These are phyloP conservation scores for Pseudoturritis turrita DNA, from an alignment of 345 rosid genomes.

Conservation along the genomic window DNA sequence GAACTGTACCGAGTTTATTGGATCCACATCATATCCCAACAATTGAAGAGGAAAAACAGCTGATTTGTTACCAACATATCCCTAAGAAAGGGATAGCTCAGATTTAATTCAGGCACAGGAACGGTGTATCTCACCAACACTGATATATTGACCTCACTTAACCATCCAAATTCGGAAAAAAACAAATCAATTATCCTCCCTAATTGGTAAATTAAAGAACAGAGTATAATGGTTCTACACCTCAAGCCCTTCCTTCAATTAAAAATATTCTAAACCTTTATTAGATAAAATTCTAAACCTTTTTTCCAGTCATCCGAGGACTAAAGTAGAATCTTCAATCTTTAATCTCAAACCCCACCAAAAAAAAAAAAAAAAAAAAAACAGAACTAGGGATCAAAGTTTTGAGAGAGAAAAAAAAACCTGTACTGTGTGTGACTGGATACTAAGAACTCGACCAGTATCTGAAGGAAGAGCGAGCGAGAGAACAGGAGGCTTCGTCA, in stretches of 20 bases:
- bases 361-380: background rate
- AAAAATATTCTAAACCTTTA: background rate
- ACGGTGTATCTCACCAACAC: background rate
- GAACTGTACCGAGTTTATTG: slow-evolving; percentile 94
- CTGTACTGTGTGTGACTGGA: slow-evolving; percentile 98
- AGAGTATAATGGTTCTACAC: background rate
- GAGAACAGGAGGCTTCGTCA: slow-evolving; percentile 82
- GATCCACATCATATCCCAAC: slow-evolving; percentile 95
- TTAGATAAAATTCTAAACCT: background rate
- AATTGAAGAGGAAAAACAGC: slow-evolving; percentile 95
- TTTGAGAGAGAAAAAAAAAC: slow-evolving; percentile 23
- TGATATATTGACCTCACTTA: no score
- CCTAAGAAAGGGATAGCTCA: slow-evolving; percentile 38
- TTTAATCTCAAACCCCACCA: background rate
- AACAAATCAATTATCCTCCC: background rate
- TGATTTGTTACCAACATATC: slow-evolving; percentile 97
- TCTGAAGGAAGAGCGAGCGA: slow-evolving; percentile 86
- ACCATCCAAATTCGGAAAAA: no score
- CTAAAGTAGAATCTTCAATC: background rate
- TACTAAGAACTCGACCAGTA: slow-evolving; percentile 97
- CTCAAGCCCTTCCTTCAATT: background rate
- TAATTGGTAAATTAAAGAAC: background rate
- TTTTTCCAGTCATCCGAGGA: background rate
- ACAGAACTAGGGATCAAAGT: background rate
- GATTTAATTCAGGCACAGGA: background rate